These are phyloP conservation scores for Goffeauzyma gilvescens DNA, from an alignment of 768 basidiomycete species.

Conservation along the genomic window DNA sequence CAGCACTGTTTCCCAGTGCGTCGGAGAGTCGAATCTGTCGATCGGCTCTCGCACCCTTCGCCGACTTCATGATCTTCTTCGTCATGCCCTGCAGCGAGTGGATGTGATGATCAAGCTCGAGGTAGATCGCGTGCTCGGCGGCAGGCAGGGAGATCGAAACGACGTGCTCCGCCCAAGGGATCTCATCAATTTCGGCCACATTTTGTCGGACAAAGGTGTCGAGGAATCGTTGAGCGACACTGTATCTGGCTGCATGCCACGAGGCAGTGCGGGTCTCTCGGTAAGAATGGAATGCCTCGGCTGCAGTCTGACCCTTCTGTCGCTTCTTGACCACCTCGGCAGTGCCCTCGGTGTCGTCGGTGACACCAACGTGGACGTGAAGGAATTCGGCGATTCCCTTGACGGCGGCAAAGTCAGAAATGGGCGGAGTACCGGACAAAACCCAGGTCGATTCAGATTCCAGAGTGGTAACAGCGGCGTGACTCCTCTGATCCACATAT, in stretches of 20 bases:
- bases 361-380: constrained; percentile 73
- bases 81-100: constrained; percentile 67
- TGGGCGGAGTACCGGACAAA: constrained; percentile 86
- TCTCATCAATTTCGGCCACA: constrained; percentile 90
- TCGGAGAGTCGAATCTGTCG: constrained; percentile 71
- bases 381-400: constrained; percentile 76
- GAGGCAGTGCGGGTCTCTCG: constrained; percentile 77
- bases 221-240: constrained; percentile 47
- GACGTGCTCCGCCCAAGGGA: constrained; percentile 51
- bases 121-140: constrained; percentile 81
- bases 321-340: constrained; percentile 62
- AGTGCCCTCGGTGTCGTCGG: constrained; percentile 67
- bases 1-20: constrained; percentile 76
- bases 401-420: constrained; percentile 70
- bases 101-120: constrained; percentile 82
- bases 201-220: constrained; percentile 43
- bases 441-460: constrained; percentile 75
- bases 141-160: constrained; percentile 57
- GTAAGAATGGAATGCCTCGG: constrained; percentile 90
- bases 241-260: constrained; percentile 78
- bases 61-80: constrained; percentile 37
- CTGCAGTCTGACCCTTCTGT: constrained; percentile 64
- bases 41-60: constrained; percentile 41
- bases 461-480: constrained; percentile 56
- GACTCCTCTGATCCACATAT: constrained; percentile 63